Conservation (phyloP, 2,329 filamentous ascomycete genomes). For the Penicillium janthinellum region DNA sequence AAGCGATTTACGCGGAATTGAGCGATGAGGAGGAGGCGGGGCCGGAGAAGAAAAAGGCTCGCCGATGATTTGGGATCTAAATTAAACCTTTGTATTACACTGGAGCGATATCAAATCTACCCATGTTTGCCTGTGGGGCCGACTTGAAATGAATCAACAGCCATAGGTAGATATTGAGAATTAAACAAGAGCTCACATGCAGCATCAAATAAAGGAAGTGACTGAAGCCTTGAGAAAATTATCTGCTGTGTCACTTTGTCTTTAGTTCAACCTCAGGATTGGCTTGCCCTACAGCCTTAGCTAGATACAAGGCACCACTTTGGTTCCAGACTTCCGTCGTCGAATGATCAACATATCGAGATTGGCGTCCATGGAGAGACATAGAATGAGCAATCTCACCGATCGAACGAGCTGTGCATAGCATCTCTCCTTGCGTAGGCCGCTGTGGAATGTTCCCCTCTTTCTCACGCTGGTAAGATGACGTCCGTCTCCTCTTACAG, state of each 20-base stretch:
- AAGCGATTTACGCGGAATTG: constrained; percentile 84
- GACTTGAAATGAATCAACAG: not conserved
- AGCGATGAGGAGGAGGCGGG: constrained; percentile 77
- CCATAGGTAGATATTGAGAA: no score
- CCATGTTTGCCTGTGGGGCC: not conserved
- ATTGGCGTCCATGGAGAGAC: no score
- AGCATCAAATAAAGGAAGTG: no score
- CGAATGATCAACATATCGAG: no score
- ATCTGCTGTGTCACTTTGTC: no score
- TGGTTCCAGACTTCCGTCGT: no score
- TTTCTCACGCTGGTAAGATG: constrained; percentile 16
- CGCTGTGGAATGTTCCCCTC: constrained; percentile 17
- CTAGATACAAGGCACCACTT: no score
- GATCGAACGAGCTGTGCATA: constrained; percentile 11
- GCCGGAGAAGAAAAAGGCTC: constrained; percentile 64
- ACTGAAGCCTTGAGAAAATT: no score
- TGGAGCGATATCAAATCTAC: no score
- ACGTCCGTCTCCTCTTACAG: constrained; percentile 13
- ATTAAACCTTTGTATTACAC: not conserved
- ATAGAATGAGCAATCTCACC: not conserved
- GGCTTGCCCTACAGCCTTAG: no score
- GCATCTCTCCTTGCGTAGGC: constrained; percentile 13
- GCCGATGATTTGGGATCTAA: constrained; percentile 25
- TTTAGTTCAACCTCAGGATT: no score
- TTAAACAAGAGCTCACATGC: no score